Base-by-base conservation (phyloP, 1,284 basidiomycete species). In the Boletellus deceptivus region DNA sequence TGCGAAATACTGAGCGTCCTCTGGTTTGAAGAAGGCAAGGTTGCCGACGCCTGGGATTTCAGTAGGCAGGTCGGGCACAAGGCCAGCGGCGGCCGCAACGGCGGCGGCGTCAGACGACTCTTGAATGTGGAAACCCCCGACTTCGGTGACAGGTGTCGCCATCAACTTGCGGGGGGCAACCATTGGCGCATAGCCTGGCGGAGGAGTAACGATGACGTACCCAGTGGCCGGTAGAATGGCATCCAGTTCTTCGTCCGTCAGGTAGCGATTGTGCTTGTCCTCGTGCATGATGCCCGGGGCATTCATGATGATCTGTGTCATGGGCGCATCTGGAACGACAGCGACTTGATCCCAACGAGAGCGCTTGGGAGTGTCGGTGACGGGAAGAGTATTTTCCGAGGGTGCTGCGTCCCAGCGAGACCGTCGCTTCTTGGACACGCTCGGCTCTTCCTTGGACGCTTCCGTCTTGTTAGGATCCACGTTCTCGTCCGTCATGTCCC, bases 21-120 rank as follows among this genome's bases (percentile, higher is more conserved):
- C 97, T 1, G 91, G 80, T 72, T 99, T 99, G 83, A 99, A 95
- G 75, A 98, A 99, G 6, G 94, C 93, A 31, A 99, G 82, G 61
- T 90, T 93, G 31, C 97, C 97, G 37, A 99, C 95, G 38, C 97
- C 97, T 37, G 95, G 95, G 59, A 99, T 98, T 70, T 99, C 96
- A 2, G 96, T 99, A n/a, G 96, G 95, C 24, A 99, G 75, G 57
- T 97, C 93, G 4, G 94, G 91, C 14, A 91, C 89, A 38, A 98
- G 91, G 53, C 93, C 92, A 0, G 91, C 90, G 0, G 93, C 95
- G 1, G 90, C 89, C 0, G 93, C 87, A 0, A 84, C 80, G 10
- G 89, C 86, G 6, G 91, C 88, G 3, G 93, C 91, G 59, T 94
- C 91, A 6, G 90, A 89, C 54, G 95, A 87, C 56, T 98, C 94